Percentiles rank a stretch among this genome's conserved stretches.
Evolutionary conservation across 2,329 filamentous ascomycete species (phyloP).

Genomic region (Harringtonia lauricola): DNA sequence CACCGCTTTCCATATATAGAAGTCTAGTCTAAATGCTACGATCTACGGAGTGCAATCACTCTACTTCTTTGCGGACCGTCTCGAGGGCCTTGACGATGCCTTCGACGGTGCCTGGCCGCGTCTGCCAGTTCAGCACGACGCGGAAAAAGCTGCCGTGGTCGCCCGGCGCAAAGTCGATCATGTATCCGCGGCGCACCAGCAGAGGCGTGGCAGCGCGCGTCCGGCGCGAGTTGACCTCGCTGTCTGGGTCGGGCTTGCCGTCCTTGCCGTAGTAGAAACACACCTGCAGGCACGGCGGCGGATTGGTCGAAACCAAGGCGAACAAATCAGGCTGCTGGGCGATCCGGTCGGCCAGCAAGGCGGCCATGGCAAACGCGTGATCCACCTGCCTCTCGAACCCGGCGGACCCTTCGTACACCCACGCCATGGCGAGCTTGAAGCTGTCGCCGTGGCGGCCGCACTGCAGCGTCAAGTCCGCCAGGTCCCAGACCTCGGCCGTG

Average conservation of each 20-base stretch:
- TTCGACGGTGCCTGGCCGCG: constrained; percentile 37
- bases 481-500: constrained; percentile 60
- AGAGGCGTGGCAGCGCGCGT: constrained; percentile 37
- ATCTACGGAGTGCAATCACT: no score
- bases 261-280: constrained; percentile 71
- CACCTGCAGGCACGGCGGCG: constrained; percentile 82
- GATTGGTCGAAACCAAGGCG: constrained; percentile 60
- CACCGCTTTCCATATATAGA: constrained; percentile 4
- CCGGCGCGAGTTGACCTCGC: constrained; percentile 33
- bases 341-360: constrained; percentile 54
- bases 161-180: constrained; percentile 51
- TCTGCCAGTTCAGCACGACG: constrained; percentile 49
- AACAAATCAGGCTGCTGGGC: constrained; percentile 43
- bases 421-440: constrained; percentile 77
- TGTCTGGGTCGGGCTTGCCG: constrained; percentile 25
- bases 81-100: constrained; percentile 43
- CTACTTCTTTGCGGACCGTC: constrained; percentile 23
- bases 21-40: no score
- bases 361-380: constrained; percentile 59
- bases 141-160: constrained; percentile 44
- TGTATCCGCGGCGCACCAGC: constrained; percentile 42
- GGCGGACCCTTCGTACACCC: constrained; percentile 74
- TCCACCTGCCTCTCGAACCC: constrained; percentile 66
- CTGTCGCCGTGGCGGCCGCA: constrained; percentile 80
- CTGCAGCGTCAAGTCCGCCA: constrained; percentile 87